Percentiles rank a stretch among this genome's conserved stretches.
phyloP scores from a whole-genome alignment of 805 yeast genomes.

The Yamadazyma philogaea region DNA sequence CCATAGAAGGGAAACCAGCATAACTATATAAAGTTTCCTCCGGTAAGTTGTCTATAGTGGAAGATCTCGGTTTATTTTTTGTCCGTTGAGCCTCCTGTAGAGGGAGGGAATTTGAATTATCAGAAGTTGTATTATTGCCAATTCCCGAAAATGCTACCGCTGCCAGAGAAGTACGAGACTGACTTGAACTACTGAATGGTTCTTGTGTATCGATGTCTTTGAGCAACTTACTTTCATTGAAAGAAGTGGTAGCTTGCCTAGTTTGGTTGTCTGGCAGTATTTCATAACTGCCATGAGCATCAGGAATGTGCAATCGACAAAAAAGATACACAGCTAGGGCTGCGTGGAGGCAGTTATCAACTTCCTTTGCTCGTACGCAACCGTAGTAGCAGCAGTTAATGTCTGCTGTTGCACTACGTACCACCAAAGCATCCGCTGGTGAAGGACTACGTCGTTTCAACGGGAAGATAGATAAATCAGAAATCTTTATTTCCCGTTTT shows the following conservation, averaged over 20 bases:
- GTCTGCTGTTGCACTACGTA: constrained; percentile 4
- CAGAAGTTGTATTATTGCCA: no score
- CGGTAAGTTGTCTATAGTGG: constrained; percentile 14
- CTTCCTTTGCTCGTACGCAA: constrained; percentile 21
- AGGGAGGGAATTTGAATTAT: no score
- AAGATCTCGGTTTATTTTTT: constrained; percentile 11
- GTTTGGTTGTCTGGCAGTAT: constrained; percentile 4
- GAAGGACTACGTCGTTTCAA: constrained; percentile 2
- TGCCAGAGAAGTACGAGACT: constrained; percentile 19
- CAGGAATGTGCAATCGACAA: constrained; percentile 27
- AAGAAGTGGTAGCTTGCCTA: constrained; percentile 4
- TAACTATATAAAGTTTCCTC: constrained; percentile 14
- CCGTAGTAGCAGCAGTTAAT: constrained; percentile 15
- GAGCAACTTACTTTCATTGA: constrained; percentile 20
- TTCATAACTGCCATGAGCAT: constrained; percentile 21
- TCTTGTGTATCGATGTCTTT: no score
- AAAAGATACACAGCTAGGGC: constrained; percentile 28
- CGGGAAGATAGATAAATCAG: constrained; percentile 18
- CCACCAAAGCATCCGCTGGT: constrained; percentile 10
- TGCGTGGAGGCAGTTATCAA: constrained; percentile 27
- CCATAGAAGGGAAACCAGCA: constrained; percentile 23
- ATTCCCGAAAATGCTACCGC: no score
- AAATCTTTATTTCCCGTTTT: constrained; percentile 23
- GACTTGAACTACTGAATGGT: no score
- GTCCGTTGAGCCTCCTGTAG: no score